Conservation (phyloP, 805 yeast species). For the Candida tibetensis region DNA sequence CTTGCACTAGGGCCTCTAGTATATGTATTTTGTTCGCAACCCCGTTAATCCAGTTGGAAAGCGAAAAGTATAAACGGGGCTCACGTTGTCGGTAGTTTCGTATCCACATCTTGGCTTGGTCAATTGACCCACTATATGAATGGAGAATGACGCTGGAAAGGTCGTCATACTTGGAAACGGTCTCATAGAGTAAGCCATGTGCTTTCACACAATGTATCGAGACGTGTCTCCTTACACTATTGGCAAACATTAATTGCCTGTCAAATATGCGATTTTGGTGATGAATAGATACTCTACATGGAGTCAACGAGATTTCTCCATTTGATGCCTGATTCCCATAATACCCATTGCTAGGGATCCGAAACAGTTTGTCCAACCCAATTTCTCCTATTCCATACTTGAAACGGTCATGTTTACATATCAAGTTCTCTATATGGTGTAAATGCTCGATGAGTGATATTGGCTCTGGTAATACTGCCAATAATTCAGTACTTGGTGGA, state of each 20-base stretch:
- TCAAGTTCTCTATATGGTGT: constrained; percentile 22
- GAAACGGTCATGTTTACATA: constrained; percentile 12
- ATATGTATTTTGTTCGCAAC: constrained; percentile 24
- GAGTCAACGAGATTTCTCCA: constrained; percentile 18
- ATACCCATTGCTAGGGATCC: constrained; percentile 62
- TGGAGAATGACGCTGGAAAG: constrained; percentile 61
- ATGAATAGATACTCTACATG: constrained; percentile 53
- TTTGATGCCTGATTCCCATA: constrained; percentile 34
- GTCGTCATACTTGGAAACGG: constrained; percentile 21
- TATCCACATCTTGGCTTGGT: constrained; percentile 55
- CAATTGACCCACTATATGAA: constrained; percentile 81
- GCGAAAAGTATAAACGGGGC: constrained; percentile 45
- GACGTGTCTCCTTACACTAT: constrained; percentile 45
- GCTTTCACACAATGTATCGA: constrained; percentile 86
- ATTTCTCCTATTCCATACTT: constrained; percentile 71
- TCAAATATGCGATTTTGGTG: constrained; percentile 64
- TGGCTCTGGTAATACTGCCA: constrained; percentile 62
- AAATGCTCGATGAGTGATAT: constrained; percentile 37
- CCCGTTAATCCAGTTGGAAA: constrained; percentile 51
- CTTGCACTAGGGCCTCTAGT: constrained; percentile 16
- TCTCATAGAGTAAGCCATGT: constrained; percentile 58
- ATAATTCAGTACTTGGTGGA: constrained; percentile 35
- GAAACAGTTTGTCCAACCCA: constrained; percentile 80
- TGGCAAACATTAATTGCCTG: constrained; percentile 55
- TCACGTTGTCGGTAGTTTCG: constrained; percentile 23